Conservation (phyloP, 371 early-diverging fungal genomes). For the Cokeromyces recurvatus region DNA sequence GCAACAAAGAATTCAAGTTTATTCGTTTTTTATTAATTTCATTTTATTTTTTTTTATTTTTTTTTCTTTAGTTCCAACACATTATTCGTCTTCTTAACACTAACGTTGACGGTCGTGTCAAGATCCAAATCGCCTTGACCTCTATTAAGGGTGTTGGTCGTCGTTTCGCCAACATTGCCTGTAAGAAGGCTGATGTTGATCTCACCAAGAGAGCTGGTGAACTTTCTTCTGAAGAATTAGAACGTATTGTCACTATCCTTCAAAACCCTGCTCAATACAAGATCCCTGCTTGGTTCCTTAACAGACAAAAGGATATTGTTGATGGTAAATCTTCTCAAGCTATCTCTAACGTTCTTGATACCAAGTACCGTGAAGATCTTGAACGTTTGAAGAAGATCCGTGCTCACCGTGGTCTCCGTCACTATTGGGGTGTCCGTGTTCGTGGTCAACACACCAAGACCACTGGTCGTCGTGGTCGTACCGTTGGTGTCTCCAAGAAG, state of each 20-base stretch:
- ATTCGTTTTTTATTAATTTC: too few species aligned
- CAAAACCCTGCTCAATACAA: conserved; percentile 94
- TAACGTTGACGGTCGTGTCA: conserved; percentile 98
- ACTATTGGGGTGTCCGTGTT: conserved; percentile 95
- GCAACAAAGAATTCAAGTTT: too few species aligned
- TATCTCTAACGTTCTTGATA: conserved; percentile 94
- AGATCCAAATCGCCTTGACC: conserved; percentile 96
- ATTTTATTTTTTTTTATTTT: conserved; percentile 92
- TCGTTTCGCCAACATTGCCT: conserved; percentile 96
- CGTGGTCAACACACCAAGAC: conserved; percentile 98
- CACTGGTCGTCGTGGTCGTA: conserved; percentile 97
- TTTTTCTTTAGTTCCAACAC: conserved; percentile 80
- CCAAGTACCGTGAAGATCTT: conserved; percentile 95
- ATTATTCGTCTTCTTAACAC: conserved; percentile 99
- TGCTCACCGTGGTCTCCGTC: conserved; percentile 92
- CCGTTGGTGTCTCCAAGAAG: conserved; percentile 98
- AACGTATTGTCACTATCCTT: conserved; percentile 87
- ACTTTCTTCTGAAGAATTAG: conserved; percentile 90
- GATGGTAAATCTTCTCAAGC: conserved; percentile 94
- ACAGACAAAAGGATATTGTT: conserved; percentile 97
- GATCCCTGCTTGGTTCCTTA: conserved; percentile 98
- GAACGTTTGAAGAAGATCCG: conserved; percentile 98
- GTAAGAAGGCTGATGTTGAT: conserved; percentile 98
- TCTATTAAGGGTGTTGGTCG: conserved; percentile 99
- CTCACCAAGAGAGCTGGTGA: conserved; percentile 98